Evolutionary conservation across 1,284 basidiomycete species (phyloP), one percentile per base, ranked within the genome.

Genomic region (Apiotrichum mycotoxinovorans): DNA sequence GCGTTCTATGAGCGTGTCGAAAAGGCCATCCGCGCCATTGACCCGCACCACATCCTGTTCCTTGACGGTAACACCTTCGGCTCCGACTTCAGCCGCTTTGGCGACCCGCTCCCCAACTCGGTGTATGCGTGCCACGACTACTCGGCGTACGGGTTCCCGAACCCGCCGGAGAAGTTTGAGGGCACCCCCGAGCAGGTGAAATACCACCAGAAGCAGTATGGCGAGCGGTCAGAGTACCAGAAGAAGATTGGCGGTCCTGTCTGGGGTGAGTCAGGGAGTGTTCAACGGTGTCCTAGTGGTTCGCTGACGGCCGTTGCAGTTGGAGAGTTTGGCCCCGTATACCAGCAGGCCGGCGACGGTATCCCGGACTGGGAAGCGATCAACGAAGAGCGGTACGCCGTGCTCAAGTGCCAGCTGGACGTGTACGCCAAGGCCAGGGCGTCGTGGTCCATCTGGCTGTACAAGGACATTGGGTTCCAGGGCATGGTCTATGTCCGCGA

Each of bases 391-490:
- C 79, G 88, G 40, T 87, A 85, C 66, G 78, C 73, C 37, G 86
- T 88, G 8, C 80, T 89, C 50, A 81, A 83, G 56, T 85, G 87
- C 66, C 88, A 91, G 73, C 78, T 91, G n/a, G 78, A 79, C 20
- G 83, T 89, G 42, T 89, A 90, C 72, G 82, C 84, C 64, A 84
- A 82, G 22, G 5, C 25, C 20, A 23, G 42, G 46, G 51, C 72
- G n/a, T 85, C 83, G 66, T 90, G 88, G 88, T 85, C 86, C 0
- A 90, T 91, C 71, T 90, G 89, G 88, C 73, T 88, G 18, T 91
- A 88, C 80, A 91, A 90, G 66, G 76, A 90, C 70, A 87, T 89
- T 57, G 88, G 88, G 2, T 89, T 87, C 79, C 88, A 89, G 71
- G 78, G 88, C 41, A 88, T 91, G 87, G 63, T 87, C 25, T 83